A percentile compares a stretch with the other conserved stretches of the same genome.
These are phyloP conservation scores for Globisporangium paddicum DNA, from an alignment of 352 stramenopile species.

Conservation along the genomic window DNA sequence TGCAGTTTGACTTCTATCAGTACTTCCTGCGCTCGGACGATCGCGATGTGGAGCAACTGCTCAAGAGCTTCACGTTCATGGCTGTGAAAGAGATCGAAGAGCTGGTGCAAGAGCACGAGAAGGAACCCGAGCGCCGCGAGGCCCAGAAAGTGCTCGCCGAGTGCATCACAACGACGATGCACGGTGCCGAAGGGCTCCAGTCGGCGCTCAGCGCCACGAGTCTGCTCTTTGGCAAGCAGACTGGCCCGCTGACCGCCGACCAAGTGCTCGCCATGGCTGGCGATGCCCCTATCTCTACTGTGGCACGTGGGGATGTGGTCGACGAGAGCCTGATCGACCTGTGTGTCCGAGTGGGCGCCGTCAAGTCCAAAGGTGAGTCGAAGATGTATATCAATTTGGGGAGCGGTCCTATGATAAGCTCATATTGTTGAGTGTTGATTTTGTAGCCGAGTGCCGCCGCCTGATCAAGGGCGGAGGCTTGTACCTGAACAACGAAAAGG, in stretches of 20 bases:
- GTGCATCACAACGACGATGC: constrained; percentile 91
- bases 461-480: constrained; percentile 95
- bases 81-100: constrained; percentile 90
- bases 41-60: constrained; percentile 92
- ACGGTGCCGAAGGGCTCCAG: constrained; percentile 84
- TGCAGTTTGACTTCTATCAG: constrained; percentile 91
- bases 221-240: constrained; percentile 65
- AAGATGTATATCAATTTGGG: neutral
- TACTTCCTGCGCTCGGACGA: constrained; percentile 89
- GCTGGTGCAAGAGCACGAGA: constrained; percentile 74
- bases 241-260: constrained; percentile 51
- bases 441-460: constrained; percentile 89
- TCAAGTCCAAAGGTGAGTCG: constrained; percentile 87
- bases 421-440: neutral
- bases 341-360: constrained; percentile 84
- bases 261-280: constrained; percentile 65
- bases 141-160: constrained; percentile 71
- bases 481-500: constrained; percentile 90
- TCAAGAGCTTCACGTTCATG: constrained; percentile 98
- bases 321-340: constrained; percentile 89
- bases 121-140: constrained; percentile 73
- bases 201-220: constrained; percentile 55
- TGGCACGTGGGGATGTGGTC: constrained; percentile 47
- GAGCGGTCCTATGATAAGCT: neutral
- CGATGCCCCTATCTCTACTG: constrained; percentile 46